These are phyloP conservation scores for Podila horticola DNA, from an alignment of 192 early-diverging fungal species.

Conservation along the genomic window DNA sequence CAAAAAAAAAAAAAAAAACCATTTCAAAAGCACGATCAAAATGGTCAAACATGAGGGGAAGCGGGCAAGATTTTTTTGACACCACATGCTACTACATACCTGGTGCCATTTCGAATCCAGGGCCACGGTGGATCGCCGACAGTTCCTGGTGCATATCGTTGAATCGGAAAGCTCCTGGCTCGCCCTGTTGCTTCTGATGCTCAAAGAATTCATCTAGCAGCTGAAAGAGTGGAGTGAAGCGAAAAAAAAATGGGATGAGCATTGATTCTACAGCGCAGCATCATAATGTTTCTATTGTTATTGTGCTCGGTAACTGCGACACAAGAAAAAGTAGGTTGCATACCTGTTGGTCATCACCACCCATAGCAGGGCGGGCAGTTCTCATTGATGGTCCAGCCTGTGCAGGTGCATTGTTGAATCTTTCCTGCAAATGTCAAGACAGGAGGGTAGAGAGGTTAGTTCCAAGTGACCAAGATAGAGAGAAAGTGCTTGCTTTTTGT, in stretches of 20 bases:
- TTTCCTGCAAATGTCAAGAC: conserved; percentile 8
- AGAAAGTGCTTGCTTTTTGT: neutral
- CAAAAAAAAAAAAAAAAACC: neutral
- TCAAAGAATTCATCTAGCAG: conserved; percentile 43
- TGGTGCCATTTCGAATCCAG: conserved; percentile 41
- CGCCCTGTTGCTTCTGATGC: conserved; percentile 41
- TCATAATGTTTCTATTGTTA: too few relatives aligned
- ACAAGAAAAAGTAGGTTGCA: neutral
- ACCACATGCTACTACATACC: conserved; percentile 6
- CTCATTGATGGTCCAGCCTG: conserved; percentile 27
- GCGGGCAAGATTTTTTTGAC: neutral
- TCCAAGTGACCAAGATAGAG: neutral
- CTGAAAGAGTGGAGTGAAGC: conserved; percentile 9
- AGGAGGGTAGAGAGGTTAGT: neutral
- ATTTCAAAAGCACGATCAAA: neutral
- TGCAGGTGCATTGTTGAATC: conserved; percentile 18
- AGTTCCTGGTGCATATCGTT: conserved; percentile 49
- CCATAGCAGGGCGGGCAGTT: conserved; percentile 29
- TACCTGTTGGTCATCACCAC: conserved; percentile 49
- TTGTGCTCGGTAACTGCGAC: neutral
- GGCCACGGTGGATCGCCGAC: conserved; percentile 32
- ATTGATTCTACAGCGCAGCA: too few relatives aligned
- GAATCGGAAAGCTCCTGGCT: conserved; percentile 34
- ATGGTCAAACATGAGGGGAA: neutral
- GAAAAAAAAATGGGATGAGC: neutral